Conservation (phyloP, 768 basidiomycete genomes). For the Amanita jacksonii region DNA sequence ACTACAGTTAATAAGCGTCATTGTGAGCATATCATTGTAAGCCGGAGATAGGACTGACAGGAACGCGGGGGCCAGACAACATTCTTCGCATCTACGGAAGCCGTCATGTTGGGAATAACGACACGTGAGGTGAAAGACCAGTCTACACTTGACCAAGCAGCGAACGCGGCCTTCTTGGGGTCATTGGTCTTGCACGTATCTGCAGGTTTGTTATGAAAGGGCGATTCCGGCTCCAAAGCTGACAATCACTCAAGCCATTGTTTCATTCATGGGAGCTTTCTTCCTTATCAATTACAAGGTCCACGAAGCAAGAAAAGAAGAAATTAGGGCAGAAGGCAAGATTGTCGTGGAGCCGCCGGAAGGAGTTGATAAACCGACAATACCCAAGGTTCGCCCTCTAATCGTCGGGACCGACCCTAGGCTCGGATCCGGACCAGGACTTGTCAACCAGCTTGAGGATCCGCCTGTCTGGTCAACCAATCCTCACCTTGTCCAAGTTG, state of each 20-base stretch:
- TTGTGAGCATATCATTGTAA: conserved; percentile 41
- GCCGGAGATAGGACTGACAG: conserved; percentile 2
- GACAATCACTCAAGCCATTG: conserved; percentile 15
- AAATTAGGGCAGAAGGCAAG: conserved; percentile 21
- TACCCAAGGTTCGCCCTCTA: neutral
- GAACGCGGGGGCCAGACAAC: conserved; percentile 34
- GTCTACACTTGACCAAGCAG: conserved; percentile 18
- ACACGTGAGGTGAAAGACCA: conserved; percentile 18
- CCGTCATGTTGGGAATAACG: conserved; percentile 38
- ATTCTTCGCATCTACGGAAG: conserved; percentile 52
- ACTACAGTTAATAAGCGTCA: conserved; percentile 49
- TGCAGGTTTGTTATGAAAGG: conserved; percentile 27
- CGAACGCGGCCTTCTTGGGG: conserved; percentile 40
- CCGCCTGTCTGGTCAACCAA: conserved; percentile 31
- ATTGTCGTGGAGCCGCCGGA: neutral
- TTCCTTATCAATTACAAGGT: conserved; percentile 47
- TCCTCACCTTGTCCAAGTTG: conserved; percentile 44
- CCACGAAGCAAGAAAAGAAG: conserved; percentile 37
- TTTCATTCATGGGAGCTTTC: conserved; percentile 46
- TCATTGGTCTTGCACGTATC: conserved; percentile 46
- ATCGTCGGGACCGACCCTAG: conserved; percentile 12
- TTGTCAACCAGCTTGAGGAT: conserved; percentile 1
- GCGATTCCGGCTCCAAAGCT: neutral
- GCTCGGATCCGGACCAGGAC: conserved; percentile 10
- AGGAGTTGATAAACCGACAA: neutral